Base-by-base conservation (phyloP, 345 rosid genomes). In the Litchi chinensis region DNA sequence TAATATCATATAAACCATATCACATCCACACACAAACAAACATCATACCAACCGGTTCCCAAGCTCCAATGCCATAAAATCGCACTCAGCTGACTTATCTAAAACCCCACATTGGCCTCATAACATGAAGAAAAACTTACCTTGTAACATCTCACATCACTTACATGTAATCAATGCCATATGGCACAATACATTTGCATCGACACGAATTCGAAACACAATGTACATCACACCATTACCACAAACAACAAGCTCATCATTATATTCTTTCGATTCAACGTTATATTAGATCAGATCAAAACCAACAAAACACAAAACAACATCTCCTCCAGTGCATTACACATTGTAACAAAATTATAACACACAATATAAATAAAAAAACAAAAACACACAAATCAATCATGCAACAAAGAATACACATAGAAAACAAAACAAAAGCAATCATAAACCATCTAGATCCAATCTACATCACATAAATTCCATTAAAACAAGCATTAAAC, bases 281-380 rank as follows among this genome's bases (percentile, higher is more conserved):
- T 48, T 65, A 46, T 48, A 41, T 7, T 7, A 32, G 22, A 32
- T 65, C 48, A n/a, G 11, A 0, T 54, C 18, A 28, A 44, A 32
- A 54, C 13, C 26, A 12, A 54, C 21, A 9, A 10, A 74, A 74
- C 21, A 74, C 37, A 40, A 2, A 16, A 24, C 59, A 43, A 40
- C 46, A 22, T 46, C 59, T 37, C 4, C 39, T 21, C 40, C 21
- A 44, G 21, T 59, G 10, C 67, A 2, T 74, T 10, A 63, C 24
- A 74, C 59, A 63, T 43, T 63, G 43, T 24, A 26, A 52, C 24
- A 16, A 44, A 44, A 74, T 63, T 19, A 74, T 63, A 24, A 74
- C 69, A 24, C 69, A 24, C 46, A 60, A 8, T 8, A 12, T 18
- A 54, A 15, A 4, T 2, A 12, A 2, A 50, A 50, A 50, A 11